phyloP scores from a whole-genome alignment of 2,329 filamentous ascomycete genomes.

The Penicillium sp. region DNA sequence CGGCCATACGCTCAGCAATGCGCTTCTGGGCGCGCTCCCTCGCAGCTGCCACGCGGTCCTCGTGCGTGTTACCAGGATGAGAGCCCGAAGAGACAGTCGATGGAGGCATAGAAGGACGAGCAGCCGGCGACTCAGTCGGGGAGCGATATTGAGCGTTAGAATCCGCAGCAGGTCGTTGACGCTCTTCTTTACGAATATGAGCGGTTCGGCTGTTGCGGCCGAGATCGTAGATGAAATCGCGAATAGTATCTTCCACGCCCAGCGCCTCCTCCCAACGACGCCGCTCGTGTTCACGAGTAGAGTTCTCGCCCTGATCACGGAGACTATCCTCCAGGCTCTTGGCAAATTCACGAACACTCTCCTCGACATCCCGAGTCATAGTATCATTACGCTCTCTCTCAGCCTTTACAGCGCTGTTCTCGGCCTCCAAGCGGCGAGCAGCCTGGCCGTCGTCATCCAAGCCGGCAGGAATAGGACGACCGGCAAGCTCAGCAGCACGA shows the following conservation, averaged over 20 bases:
- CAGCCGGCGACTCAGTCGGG: constrained; percentile 45
- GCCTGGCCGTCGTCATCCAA: constrained; percentile 75
- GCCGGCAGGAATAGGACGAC: constrained; percentile 72
- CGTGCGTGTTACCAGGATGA: constrained; percentile 82
- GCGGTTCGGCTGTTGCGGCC: constrained; percentile 82
- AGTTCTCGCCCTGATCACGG: constrained; percentile 76
- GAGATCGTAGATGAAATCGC: constrained; percentile 96
- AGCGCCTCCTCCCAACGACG: constrained; percentile 94
- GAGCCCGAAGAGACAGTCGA: constrained; percentile 67
- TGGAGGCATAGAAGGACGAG: constrained; percentile 50
- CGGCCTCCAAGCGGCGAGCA: constrained; percentile 83
- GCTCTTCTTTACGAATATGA: constrained; percentile 66
- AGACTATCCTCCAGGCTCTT: constrained; percentile 82
- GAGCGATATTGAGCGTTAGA: constrained; percentile 54
- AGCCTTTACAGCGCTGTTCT: constrained; percentile 75
- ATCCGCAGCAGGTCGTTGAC: constrained; percentile 56
- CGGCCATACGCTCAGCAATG: constrained; percentile 94
- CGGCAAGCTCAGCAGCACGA: constrained; percentile 86
- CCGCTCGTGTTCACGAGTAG: constrained; percentile 82
- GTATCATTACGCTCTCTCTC: constrained; percentile 94
- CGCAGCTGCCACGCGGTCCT: constrained; percentile 93
- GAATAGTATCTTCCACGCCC: constrained; percentile 93
- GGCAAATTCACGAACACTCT: constrained; percentile 88
- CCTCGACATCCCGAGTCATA: constrained; percentile 96
- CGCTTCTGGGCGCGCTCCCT: constrained; percentile 96